These are phyloP conservation scores for Symmetrospora coprosmae DNA, from an alignment of 768 basidiomycete species.

Conservation along the genomic window DNA sequence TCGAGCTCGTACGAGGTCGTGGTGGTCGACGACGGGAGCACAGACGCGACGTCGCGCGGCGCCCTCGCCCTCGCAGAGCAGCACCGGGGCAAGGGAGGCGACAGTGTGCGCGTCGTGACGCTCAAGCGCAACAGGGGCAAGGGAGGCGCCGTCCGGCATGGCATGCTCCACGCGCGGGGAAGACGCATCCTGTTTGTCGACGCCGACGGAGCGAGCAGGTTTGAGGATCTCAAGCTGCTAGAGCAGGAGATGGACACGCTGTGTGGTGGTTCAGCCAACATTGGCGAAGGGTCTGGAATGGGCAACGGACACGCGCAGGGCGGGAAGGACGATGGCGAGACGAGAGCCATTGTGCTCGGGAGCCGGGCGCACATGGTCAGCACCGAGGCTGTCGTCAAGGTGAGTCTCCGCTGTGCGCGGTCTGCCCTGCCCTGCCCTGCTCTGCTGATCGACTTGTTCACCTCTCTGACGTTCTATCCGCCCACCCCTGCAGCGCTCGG, in stretches of 20 bases:
- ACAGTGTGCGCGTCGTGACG: constrained; percentile 45
- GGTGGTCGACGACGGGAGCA: constrained; percentile 79
- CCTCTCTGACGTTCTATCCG: not conserved
- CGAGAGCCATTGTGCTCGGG: constrained; percentile 59
- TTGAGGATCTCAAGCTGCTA: constrained; percentile 65
- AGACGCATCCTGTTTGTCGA: constrained; percentile 74
- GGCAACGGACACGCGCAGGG: constrained; percentile 37
- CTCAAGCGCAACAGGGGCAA: constrained; percentile 75
- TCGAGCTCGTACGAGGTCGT: constrained; percentile 51
- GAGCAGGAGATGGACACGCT: constrained; percentile 53
- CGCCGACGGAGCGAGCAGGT: constrained; percentile 82
- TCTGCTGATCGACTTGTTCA: not conserved
- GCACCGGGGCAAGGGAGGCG: constrained; percentile 43
- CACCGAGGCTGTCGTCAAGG: constrained; percentile 86
- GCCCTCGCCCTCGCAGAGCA: constrained; percentile 52
- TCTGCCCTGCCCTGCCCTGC: not conserved
- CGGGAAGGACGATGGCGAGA: not conserved
- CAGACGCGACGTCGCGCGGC: constrained; percentile 54
- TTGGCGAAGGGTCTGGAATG: no score
- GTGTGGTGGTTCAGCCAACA: not conserved
- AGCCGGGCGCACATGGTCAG: constrained; percentile 83
- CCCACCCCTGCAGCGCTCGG: constrained; percentile 52
- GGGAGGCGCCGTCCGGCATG: constrained; percentile 78
- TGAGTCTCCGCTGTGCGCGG: constrained; percentile 36
- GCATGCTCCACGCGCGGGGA: constrained; percentile 69